Evolutionary conservation across 148 eudicot species (phyloP).

Genomic region (Heliosperma pusillum): DNA sequence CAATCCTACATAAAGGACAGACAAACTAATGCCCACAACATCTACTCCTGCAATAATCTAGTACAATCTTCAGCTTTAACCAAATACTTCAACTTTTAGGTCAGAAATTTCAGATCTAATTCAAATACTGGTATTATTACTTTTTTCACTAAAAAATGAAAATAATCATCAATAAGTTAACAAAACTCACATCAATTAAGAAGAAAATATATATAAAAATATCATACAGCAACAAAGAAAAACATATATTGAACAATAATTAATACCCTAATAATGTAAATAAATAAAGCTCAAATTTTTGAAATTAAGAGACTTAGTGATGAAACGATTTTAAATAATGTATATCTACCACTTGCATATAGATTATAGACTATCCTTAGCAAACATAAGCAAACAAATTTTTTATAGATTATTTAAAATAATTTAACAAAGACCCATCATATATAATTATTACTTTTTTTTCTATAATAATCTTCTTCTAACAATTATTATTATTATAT

Average conservation of each 20-base stretch:
- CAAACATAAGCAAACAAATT: no score
- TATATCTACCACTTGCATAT: no score
- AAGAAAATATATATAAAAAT: not conserved
- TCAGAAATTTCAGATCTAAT: slow-evolving; percentile 20
- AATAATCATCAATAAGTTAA: not conserved
- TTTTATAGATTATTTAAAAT: no score
- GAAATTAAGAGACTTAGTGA: no score
- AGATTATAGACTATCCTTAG: no score
- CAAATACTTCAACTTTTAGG: not conserved
- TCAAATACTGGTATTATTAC: not conserved
- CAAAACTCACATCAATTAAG: not conserved
- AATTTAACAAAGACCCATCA: no score
- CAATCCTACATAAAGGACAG: slow-evolving; percentile 27
- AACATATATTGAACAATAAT: not conserved
- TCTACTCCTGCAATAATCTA: slow-evolving; percentile 6
- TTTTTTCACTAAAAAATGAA: not conserved
- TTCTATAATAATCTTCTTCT: no score
- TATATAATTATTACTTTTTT: no score
- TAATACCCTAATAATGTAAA: not conserved
- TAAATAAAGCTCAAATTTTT: not conserved
- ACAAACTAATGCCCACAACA: slow-evolving; percentile 24
- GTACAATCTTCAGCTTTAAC: slow-evolving; percentile 5
- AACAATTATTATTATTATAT: no score
- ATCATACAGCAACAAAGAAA: not conserved
- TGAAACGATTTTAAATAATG: no score